These are phyloP conservation scores for Pleodorina starrii DNA, from an alignment of 139 green algal species.

Conservation along the genomic window DNA sequence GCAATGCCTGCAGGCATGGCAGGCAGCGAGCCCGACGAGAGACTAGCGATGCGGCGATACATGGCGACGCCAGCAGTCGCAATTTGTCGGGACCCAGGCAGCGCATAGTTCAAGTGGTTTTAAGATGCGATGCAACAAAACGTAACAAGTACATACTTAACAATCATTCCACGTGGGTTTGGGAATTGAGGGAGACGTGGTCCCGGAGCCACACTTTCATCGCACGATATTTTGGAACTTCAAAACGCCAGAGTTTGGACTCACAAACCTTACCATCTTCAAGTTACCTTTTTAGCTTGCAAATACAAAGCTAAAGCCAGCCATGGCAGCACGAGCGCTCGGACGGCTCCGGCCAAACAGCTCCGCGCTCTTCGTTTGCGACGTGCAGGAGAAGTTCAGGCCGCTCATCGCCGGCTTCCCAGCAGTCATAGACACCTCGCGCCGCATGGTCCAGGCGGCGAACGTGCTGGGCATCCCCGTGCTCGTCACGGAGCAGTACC, in stretches of 20 bases:
- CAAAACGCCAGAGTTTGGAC: no score
- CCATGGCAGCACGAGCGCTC: constrained; percentile 3
- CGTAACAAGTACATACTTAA: neutral
- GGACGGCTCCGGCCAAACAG: constrained; percentile 33
- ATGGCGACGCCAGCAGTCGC: neutral
- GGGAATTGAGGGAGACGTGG: neutral
- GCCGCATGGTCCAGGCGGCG: constrained; percentile 73
- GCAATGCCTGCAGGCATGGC: neutral
- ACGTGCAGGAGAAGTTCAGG: constrained; percentile 86
- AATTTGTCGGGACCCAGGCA: neutral
- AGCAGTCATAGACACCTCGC: constrained; percentile 73
- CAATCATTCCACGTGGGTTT: neutral
- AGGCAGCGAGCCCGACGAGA: neutral
- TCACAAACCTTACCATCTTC: no score
- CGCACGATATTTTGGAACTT: neutral
- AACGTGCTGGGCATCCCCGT: constrained; percentile 78
- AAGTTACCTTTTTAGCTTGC: no score
- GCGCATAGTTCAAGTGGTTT: neutral
- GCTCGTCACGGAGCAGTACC: constrained; percentile 89
- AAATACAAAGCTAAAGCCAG: no score
- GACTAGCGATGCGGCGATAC: neutral
- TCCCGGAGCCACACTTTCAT: constrained; percentile 4
- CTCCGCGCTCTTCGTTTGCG: constrained; percentile 81
- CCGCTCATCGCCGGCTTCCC: constrained; percentile 75
- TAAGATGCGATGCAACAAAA: neutral